Base-by-base conservation (phyloP, 192 early-diverging fungal species). In the Chytriomyces confervae region DNA sequence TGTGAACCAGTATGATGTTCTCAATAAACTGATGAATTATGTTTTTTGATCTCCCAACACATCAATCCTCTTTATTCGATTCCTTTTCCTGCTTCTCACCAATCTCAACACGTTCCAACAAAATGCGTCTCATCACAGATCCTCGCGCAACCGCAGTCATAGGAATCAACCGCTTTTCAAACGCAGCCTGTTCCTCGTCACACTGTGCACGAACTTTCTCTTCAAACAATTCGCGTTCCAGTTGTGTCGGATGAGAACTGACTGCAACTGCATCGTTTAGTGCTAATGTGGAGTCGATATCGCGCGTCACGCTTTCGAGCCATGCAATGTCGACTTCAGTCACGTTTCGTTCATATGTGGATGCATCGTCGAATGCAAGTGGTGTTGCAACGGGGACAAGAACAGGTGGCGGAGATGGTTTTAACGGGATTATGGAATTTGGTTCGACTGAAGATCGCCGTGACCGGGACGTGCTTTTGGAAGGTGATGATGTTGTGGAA, bases 271-370 rank as follows among this genome's bases (percentile, higher is more conserved):
- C 53, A 3, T 57, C 53, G 53, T 57, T 3, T 1, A 57, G 3
- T 11, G 53, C 20, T 18, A 57, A 57, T 0, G 11, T 20, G 13
- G 53, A 57, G 3, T 57, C 53, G 20, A 57, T 57, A 3, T 57
- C 53, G 1, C 20, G 11, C 20, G 53, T 57, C 20, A 57, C 53
- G 20, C 53, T 57, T 20, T 57, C 53, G 53, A 57, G 53, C 53
- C 53, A 57, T 18, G 53, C 53, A 57, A 57, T 57, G 20, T 57
- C 53, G 20, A 57, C 53, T 57, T 57, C 53, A 18, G 53, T 57
- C 13, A 57, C 20, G 53, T 3, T 20, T 11, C 53, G 53, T 20
- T 57, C 13, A 20, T 57, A 57, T 20, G 20, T 57, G 3, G 11
- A 11, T 0, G 53, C 53, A 20, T 20, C 53, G 53, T 57, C 53